These are phyloP conservation scores for Phytophthora fragariae DNA, from an alignment of 352 stramenopile species.

Conservation along the genomic window DNA sequence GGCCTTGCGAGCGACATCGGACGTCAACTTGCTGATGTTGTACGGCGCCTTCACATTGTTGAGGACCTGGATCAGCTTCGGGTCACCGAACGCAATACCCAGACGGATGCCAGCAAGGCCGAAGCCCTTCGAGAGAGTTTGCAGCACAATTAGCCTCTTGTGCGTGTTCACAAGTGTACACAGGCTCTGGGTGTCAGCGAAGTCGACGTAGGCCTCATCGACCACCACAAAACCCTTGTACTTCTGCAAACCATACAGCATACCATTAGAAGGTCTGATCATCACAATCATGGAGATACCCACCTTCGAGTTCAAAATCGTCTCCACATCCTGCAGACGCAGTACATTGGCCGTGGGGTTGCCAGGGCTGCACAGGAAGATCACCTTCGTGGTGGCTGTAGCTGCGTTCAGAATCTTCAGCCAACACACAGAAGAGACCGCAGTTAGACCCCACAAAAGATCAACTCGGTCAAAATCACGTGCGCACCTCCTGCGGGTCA, in stretches of 20 bases:
- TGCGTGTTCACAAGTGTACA: constrained; percentile 93
- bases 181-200: constrained; percentile 80
- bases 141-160: constrained; percentile 96
- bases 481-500: constrained; percentile 64
- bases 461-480: neutral
- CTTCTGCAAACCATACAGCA: constrained; percentile 36
- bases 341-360: constrained; percentile 98
- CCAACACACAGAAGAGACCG: neutral
- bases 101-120: constrained; percentile 96
- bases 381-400: constrained; percentile 94
- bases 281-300: constrained; percentile 11
- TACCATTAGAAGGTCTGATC: constrained; percentile 1
- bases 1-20: constrained; percentile 80
- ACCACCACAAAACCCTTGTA: constrained; percentile 97
- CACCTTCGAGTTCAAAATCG: constrained; percentile 85
- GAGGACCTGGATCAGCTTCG: constrained; percentile 96
- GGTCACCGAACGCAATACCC: constrained; percentile 92
- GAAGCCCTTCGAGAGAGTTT: constrained; percentile 99
- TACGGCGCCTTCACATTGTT: constrained; percentile 99
- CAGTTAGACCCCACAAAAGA: neutral
- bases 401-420: constrained; percentile 88
- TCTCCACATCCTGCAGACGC: constrained; percentile 91
- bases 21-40: constrained; percentile 98
- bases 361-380: constrained; percentile 98
- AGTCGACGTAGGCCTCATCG: constrained; percentile 99